Conservation (phyloP, 306 rosid genomes). For the Quercus glauca region DNA sequence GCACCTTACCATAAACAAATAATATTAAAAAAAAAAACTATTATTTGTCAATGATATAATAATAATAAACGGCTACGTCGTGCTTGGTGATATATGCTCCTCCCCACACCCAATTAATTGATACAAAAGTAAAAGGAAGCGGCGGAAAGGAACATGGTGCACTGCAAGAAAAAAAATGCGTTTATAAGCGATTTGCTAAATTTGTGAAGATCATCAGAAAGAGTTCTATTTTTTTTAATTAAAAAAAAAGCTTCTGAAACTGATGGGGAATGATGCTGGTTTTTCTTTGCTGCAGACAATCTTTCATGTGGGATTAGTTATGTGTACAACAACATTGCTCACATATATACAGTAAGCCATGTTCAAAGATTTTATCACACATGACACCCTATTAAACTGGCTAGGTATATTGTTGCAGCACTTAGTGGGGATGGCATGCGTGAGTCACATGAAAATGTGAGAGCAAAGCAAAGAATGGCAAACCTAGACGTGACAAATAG, state of each 20-base stretch:
- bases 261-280: constrained; percentile 28
- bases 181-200: neutral
- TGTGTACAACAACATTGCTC: neutral
- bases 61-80: constrained; percentile 28
- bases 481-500: neutral
- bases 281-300: constrained; percentile 1
- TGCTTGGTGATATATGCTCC: constrained; percentile 36
- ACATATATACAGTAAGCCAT: neutral
- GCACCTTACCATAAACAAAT: constrained; percentile 9
- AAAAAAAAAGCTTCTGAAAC: constrained; percentile 39
- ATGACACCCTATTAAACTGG: neutral
- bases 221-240: constrained; percentile 22
- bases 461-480: constrained; percentile 11
- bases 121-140: constrained; percentile 30
- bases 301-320: constrained; percentile 19
- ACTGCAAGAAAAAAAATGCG: constrained; percentile 17
- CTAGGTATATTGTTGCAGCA: constrained; percentile 11
- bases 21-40: neutral
- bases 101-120: constrained; percentile 33
- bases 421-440: constrained; percentile 20
- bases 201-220: constrained; percentile 15
- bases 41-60: neutral
- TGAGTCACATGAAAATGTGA: constrained; percentile 1
- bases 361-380: constrained; percentile 18
- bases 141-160: constrained; percentile 43